A percentile compares a stretch with the other conserved stretches of the same genome.
phyloP scores from a whole-genome alignment of 1,139 yeast species.

The Magnusiomyces suaveolens region DNA sequence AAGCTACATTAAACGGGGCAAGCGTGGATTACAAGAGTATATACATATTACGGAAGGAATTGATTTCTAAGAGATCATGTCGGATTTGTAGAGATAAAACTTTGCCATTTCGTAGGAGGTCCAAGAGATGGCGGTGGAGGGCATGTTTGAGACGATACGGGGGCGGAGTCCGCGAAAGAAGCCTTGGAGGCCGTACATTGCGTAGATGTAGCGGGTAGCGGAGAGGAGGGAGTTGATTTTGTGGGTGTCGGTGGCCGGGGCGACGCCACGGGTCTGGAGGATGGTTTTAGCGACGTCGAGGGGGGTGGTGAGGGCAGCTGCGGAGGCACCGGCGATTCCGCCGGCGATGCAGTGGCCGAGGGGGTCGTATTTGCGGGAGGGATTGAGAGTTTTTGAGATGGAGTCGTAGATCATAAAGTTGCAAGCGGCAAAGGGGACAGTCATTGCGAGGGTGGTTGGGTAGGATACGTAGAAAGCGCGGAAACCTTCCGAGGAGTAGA shows the following conservation, averaged over 20 bases:
- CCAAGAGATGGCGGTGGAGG: slow-evolving; percentile 97
- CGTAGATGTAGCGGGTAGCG: slow-evolving; percentile 63
- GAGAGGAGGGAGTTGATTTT: slow-evolving; percentile 57
- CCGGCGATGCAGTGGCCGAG: slow-evolving; percentile 88
- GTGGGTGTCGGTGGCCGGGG: slow-evolving; percentile 38
- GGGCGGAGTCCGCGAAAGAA: slow-evolving; percentile 84
- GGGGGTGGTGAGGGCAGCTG: slow-evolving; percentile 95
- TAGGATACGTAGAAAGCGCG: slow-evolving; percentile 82
- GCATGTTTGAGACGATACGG: slow-evolving; percentile 85
- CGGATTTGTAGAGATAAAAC: slow-evolving; percentile 37
- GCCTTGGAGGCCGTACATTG: slow-evolving; percentile 57
- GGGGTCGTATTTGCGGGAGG: slow-evolving; percentile 73
- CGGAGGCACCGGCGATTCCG: slow-evolving; percentile 90
- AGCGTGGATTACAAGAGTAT: too few species aligned
- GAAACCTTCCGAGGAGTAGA: slow-evolving; percentile 68
- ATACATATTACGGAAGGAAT: too few species aligned
- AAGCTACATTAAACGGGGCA: too few species aligned
- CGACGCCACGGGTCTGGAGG: slow-evolving; percentile 53
- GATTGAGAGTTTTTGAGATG: slow-evolving; percentile 66
- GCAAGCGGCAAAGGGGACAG: slow-evolving; percentile 91
- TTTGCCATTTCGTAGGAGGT: slow-evolving; percentile 98
- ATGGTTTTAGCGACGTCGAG: slow-evolving; percentile 90
- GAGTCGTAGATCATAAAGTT: slow-evolving; percentile 92
- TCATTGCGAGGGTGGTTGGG: slow-evolving; percentile 89
- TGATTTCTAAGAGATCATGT: slow-evolving; percentile 6